phyloP scores from a whole-genome alignment of 2,329 filamentous ascomycete genomes.

The Colletotrichum costaricense region DNA sequence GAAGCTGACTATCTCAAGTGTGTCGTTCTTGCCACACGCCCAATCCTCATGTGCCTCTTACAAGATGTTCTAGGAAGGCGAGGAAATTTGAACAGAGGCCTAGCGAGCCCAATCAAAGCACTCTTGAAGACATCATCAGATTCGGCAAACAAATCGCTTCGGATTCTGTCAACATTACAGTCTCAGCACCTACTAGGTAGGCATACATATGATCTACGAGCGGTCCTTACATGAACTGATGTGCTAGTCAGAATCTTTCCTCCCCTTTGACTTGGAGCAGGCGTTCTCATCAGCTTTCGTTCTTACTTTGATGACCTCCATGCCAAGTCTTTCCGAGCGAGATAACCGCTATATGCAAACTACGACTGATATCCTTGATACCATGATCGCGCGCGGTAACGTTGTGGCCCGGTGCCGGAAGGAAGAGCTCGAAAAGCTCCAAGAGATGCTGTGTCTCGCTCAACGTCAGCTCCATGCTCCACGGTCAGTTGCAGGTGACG shows the following conservation, averaged over 20 bases:
- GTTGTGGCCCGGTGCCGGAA: slow-evolving; percentile 7
- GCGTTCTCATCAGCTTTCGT: slow-evolving; percentile 19
- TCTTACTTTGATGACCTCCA: neutral
- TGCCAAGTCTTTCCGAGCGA: neutral
- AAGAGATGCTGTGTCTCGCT: slow-evolving; percentile 11
- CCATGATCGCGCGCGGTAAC: slow-evolving; percentile 5
- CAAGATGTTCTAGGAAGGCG: slow-evolving; percentile 1
- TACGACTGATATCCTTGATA: slow-evolving; percentile 1
- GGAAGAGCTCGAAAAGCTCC: slow-evolving; percentile 14
- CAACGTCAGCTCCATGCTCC: neutral
- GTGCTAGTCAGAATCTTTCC: neutral
- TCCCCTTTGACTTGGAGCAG: slow-evolving; percentile 26
- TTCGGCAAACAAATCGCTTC: slow-evolving; percentile 20
- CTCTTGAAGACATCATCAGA: slow-evolving; percentile 13
- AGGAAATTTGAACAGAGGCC: slow-evolving; percentile 9
- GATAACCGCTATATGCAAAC: slow-evolving; percentile 1
- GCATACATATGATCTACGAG: accelerated
- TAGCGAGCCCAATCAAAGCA: slow-evolving; percentile 15
- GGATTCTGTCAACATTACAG: slow-evolving; percentile 9
- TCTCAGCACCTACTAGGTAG: slow-evolving; percentile 10
- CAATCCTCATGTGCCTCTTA: slow-evolving; percentile 11
- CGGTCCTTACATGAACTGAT: neutral
- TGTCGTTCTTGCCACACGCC: slow-evolving; percentile 15
- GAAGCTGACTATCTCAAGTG: neutral
- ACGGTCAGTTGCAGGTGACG: neutral